Base-by-base conservation (phyloP, 2,329 filamentous ascomycete species). In the Penicillium sp. region DNA sequence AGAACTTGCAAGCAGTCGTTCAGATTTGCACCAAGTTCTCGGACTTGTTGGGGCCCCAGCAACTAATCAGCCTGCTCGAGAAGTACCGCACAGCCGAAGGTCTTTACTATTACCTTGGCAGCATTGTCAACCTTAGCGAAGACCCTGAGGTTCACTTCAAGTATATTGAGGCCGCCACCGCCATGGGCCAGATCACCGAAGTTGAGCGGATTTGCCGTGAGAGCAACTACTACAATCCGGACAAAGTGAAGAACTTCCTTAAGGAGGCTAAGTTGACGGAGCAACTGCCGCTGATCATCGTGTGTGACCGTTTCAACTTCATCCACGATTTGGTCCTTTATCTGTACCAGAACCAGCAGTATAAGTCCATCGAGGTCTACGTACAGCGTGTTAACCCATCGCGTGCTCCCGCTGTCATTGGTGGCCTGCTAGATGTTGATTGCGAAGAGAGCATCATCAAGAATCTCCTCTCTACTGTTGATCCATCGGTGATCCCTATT, bases 291-390 rank as follows among this genome's bases (percentile, higher is more conserved):
- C 77, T 98, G 48, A 98, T 98, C 72, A 96, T 97, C 61, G 89
- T 98, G 52, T 98, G 94, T 73, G 93, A 98, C 67, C 88, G 91
- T n/a, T 96, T 94, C 80, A 95, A 97, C 75, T 95, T 98, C 65
- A 88, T 97, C 37, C 93, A 98, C 65, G 93, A 98, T 64, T 73
- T 98, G 64, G 88, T 98, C 39, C 80, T 98, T 21, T 96, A 93
- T 72, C 81, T 98, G 8, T 98, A 98, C 77, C 93, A 97, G 77
- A 95, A 95, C 73, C 91, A 98, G 72, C 91, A 97, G 67, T 98
- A 96, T 80, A 89, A 95, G 75, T 95, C 93, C 1, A 98, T 98
- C 57, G 93, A 98, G 74, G 84, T 94, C 10, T 98, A 98, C 61
- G 93, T 98, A 24, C 93, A 98, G 76, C 85, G 88, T 38, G 90